Conservation (phyloP, 192 early-diverging fungal genomes). For the Kickxella alabastrina region DNA sequence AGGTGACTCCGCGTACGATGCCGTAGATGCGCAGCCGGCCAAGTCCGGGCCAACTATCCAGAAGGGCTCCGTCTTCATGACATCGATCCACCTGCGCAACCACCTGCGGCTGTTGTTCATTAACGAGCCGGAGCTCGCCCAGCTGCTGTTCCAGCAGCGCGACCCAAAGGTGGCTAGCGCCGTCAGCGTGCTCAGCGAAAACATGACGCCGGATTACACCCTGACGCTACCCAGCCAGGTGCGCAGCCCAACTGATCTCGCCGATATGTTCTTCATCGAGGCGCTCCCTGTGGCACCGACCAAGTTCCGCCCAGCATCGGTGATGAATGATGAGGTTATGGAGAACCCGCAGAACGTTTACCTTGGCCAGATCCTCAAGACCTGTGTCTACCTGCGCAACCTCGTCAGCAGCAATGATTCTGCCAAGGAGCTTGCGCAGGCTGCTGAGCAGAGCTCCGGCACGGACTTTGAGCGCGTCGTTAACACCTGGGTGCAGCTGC, state of each 20-base stretch:
- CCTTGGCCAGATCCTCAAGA: conserved; percentile 78
- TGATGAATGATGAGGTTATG: conserved; percentile 83
- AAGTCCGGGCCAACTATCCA: conserved; percentile 19
- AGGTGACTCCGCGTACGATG: background rate
- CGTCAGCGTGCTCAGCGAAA: conserved; percentile 11
- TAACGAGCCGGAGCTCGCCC: conserved; percentile 70
- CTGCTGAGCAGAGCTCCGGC: conserved; percentile 12
- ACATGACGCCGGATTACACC: conserved; percentile 6
- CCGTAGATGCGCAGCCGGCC: conserved; percentile 28
- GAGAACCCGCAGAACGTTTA: conserved; percentile 96
- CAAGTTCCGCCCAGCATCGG: conserved; percentile 88
- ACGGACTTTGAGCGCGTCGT: conserved; percentile 47
- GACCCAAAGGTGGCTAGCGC: conserved; percentile 47
- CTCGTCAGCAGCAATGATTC: conserved; percentile 31
- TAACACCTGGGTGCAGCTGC: conserved; percentile 72
- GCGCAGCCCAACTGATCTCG: conserved; percentile 51
- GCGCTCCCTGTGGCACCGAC: conserved; percentile 87
- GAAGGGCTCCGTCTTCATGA: conserved; percentile 47
- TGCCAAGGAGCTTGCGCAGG: background rate
- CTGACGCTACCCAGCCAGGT: conserved; percentile 34
- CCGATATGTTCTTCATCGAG: conserved; percentile 93
- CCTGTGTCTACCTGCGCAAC: conserved; percentile 64
- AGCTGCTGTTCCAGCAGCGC: conserved; percentile 77
- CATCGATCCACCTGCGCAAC: conserved; percentile 75
- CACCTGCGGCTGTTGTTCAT: conserved; percentile 73